These are phyloP conservation scores for Sclerotinia trifoliorum DNA, from an alignment of 2,329 filamentous ascomycete genomes.

Conservation along the genomic window DNA sequence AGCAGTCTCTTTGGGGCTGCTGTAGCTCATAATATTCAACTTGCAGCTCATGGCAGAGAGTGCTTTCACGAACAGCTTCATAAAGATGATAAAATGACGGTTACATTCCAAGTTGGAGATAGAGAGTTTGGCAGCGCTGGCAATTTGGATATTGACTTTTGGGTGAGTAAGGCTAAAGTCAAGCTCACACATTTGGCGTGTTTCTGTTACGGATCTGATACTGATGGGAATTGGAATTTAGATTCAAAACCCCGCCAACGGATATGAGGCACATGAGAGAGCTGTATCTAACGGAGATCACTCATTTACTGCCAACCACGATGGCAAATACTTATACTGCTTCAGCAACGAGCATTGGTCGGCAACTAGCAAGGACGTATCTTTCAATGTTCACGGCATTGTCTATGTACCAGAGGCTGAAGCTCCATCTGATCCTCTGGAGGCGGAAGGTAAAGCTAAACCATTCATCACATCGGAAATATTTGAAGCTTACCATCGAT, in stretches of 20 bases:
- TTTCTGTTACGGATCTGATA: neutral
- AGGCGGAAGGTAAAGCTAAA: slow-evolving; percentile 73
- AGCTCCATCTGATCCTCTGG: slow-evolving; percentile 79
- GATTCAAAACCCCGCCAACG: slow-evolving; percentile 76
- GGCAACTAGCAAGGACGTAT: slow-evolving; percentile 94
- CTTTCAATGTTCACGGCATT: slow-evolving; percentile 98
- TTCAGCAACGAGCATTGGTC: slow-evolving; percentile 99
- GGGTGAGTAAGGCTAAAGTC: slow-evolving; percentile 61
- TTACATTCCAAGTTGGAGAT: slow-evolving; percentile 97
- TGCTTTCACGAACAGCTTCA: slow-evolving; percentile 96
- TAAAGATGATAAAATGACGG: slow-evolving; percentile 95
- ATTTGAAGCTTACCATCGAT: slow-evolving; percentile 16
- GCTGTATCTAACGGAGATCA: slow-evolving; percentile 87
- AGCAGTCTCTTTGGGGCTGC: slow-evolving; percentile 51
- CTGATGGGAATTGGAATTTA: slow-evolving; percentile 39
- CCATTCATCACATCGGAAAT: neutral
- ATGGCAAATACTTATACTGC: slow-evolving; percentile 94
- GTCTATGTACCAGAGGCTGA: slow-evolving; percentile 94
- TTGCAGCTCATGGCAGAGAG: slow-evolving; percentile 88
- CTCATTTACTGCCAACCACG: slow-evolving; percentile 78
- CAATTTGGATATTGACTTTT: slow-evolving; percentile 96
- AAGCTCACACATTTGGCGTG: neutral
- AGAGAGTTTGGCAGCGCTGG: slow-evolving; percentile 92
- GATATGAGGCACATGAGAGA: slow-evolving; percentile 77
- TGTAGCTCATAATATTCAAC: slow-evolving; percentile 90